Percentiles rank a stretch among this genome's conserved stretches.
Evolutionary conservation across 305 asterid species (phyloP).

Genomic region (Fraxinus angustifolia): DNA sequence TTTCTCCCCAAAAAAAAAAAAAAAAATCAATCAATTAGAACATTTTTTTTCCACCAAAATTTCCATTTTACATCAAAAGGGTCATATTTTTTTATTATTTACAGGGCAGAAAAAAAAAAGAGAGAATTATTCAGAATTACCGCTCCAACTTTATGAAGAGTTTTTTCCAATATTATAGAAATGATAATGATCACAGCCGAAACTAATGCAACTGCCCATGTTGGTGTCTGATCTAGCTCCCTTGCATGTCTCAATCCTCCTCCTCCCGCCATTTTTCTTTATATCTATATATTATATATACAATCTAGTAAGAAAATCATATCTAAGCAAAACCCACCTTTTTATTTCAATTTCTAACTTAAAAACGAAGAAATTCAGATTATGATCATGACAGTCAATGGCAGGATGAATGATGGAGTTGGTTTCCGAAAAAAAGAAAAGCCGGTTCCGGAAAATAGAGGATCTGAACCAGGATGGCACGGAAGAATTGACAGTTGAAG

Average conservation of each 20-base stretch:
- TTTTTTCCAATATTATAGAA: constrained; percentile 56
- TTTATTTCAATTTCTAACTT: neutral
- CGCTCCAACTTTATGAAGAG: constrained; percentile 48
- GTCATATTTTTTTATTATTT: neutral
- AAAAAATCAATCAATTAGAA: neutral
- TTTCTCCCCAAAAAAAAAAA: neutral
- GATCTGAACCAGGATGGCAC: constrained; percentile 33
- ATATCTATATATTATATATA: neutral
- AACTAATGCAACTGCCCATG: constrained; percentile 80
- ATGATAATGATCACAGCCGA: constrained; percentile 52
- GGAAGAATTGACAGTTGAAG: neutral
- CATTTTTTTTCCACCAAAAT: neutral
- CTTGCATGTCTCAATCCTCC: constrained; percentile 29
- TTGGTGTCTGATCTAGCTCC: constrained; percentile 76
- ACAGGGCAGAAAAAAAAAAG: neutral
- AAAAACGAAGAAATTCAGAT: neutral
- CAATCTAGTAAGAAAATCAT: neutral
- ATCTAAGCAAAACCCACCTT: neutral
- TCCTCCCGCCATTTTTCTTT: constrained; percentile 31
- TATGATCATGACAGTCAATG: neutral
- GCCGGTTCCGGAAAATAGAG: constrained; percentile 36
- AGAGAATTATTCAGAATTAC: constrained; percentile 23
- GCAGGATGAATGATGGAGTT: neutral
- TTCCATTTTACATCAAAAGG: neutral
- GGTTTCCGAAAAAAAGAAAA: constrained; percentile 17